Conservation (phyloP, 225 moss, liverwort and hornwort genomes). For the Pseudoscleropodium purum region DNA sequence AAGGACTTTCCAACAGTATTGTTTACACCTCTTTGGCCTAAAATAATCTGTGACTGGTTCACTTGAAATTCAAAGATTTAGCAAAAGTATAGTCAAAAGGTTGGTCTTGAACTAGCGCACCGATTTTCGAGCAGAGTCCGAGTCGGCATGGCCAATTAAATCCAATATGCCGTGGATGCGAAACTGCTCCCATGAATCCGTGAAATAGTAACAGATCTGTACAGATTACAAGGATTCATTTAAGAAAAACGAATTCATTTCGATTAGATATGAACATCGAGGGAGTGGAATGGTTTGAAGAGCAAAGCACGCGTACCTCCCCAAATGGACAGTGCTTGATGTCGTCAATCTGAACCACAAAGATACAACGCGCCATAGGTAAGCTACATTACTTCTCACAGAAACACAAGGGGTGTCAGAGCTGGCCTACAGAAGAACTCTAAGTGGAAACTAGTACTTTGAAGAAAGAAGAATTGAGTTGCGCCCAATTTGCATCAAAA, state of each 20-base stretch:
- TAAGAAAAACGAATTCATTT: background rate
- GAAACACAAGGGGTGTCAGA: background rate
- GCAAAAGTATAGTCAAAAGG: background rate
- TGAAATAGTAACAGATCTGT: slow-evolving; percentile 88
- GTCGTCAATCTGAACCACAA: slow-evolving; percentile 64
- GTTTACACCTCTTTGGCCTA: background rate
- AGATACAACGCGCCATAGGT: background rate
- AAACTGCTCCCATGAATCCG: slow-evolving; percentile 91
- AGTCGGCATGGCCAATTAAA: slow-evolving; percentile 46
- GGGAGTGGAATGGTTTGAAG: background rate
- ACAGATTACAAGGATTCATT: background rate
- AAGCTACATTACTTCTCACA: background rate
- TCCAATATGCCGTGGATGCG: slow-evolving; percentile 72
- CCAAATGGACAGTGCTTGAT: slow-evolving; percentile 66
- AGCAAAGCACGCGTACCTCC: slow-evolving; percentile 38
- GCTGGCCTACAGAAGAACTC: background rate
- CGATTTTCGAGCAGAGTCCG: slow-evolving; percentile 38
- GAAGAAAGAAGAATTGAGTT: background rate
- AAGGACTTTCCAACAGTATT: background rate
- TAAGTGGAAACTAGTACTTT: background rate
- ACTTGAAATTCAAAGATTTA: background rate
- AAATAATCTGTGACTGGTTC: background rate
- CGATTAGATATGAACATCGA: background rate
- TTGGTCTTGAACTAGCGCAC: slow-evolving; percentile 7
- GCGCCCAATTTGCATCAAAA: background rate